Percentiles rank a stretch among this genome's conserved stretches.
phyloP scores from a whole-genome alignment of 2,329 filamentous ascomycete species.

The Monilinia fructicola region DNA sequence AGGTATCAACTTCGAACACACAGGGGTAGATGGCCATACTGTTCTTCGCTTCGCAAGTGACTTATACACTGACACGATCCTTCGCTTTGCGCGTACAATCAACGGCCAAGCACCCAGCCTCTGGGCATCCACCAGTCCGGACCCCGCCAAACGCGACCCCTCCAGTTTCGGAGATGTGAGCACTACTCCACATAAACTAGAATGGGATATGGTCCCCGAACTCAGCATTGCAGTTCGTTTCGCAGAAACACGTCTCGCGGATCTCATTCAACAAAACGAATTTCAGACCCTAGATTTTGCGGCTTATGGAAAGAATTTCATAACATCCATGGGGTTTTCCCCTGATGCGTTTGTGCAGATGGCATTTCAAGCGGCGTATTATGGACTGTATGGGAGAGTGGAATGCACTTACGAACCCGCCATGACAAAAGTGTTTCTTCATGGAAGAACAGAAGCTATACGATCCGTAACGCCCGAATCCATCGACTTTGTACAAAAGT shows the following conservation, averaged over 20 bases:
- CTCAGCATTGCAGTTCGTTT: conserved; percentile 89
- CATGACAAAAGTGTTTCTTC: conserved; percentile 94
- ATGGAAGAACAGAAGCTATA: conserved; percentile 92
- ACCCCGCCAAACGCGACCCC: conserved; percentile 88
- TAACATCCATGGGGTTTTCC: conserved; percentile 94
- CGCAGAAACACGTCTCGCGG: conserved; percentile 88
- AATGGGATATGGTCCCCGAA: conserved; percentile 96
- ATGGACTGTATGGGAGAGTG: conserved; percentile 88
- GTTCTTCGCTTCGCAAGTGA: conserved; percentile 95
- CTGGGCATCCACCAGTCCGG: conserved; percentile 87
- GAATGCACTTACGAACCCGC: conserved; percentile 97
- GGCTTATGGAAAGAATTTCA: conserved; percentile 94
- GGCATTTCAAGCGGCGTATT: conserved; percentile 98
- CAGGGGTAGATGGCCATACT: conserved; percentile 94
- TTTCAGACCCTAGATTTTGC: conserved; percentile 88
- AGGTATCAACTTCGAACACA: conserved; percentile 99
- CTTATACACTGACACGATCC: conserved; percentile 94
- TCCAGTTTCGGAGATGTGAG: conserved; percentile 89
- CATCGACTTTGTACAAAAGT: conserved; percentile 85
- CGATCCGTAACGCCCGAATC: conserved; percentile 80
- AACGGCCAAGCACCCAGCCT: conserved; percentile 89
- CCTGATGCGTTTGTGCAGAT: conserved; percentile 98
- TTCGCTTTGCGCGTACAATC: conserved; percentile 91
- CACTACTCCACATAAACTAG: conserved; percentile 91
- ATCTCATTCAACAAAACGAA: conserved; percentile 95